phyloP scores from a whole-genome alignment of 495 filamentous ascomycete species.

The Aspergillus carlsbadensis region DNA sequence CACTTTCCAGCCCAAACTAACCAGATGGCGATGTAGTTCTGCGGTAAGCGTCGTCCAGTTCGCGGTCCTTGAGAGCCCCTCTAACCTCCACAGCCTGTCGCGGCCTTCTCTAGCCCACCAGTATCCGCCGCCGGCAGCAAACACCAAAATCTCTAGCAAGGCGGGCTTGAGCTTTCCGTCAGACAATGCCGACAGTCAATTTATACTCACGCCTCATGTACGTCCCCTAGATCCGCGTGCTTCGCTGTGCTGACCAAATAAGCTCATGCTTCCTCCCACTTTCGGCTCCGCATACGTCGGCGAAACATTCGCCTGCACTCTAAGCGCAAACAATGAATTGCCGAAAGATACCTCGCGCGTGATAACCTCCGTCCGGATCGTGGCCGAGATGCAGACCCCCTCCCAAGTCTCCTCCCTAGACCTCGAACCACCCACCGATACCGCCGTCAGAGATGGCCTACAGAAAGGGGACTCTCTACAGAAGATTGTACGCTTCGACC shows the following conservation, averaged over 20 bases:
- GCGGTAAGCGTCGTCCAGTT: conserved; percentile 40
- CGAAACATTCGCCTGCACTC: conserved; percentile 89
- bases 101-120: conserved; percentile 56
- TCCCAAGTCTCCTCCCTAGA: conserved; percentile 59
- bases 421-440: conserved; percentile 43
- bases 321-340: conserved; percentile 91
- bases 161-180: conserved; percentile 56
- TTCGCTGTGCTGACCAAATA: neutral
- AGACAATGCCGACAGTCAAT: conserved; percentile 44
- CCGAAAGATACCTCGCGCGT: conserved; percentile 42
- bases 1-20: neutral
- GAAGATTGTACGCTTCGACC: conserved; percentile 78
- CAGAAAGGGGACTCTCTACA: conserved; percentile 71
- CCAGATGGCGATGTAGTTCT: conserved; percentile 34
- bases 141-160: conserved; percentile 47
- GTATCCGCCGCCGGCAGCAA: conserved; percentile 54
- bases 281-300: conserved; percentile 96
- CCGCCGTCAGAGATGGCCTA: conserved; percentile 47
- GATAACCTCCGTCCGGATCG: conserved; percentile 74
- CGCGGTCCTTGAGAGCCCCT: neutral
- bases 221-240: neutral
- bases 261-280: conserved; percentile 86
- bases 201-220: conserved; percentile 62
- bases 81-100: conserved; percentile 46
- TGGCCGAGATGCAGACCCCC: conserved; percentile 94